Evolutionary conservation across 1,284 basidiomycete species (phyloP).

Genomic region (Psilocybe mexicana): DNA sequence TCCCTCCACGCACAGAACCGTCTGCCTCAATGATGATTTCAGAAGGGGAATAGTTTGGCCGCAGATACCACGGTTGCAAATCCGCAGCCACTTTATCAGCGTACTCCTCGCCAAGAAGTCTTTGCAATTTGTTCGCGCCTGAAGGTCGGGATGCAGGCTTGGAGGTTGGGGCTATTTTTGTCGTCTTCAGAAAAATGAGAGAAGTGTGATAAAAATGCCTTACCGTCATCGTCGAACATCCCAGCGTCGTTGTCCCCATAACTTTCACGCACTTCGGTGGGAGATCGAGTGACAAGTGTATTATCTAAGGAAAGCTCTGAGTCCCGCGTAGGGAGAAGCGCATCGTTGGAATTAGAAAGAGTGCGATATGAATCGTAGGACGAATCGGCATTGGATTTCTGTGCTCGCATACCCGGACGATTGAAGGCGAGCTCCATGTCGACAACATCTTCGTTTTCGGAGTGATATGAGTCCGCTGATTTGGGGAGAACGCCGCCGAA

Average conservation of each 20-base stretch:
- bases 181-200: neutral
- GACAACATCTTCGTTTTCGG: constrained; percentile 57
- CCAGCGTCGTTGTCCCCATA: constrained; percentile 27
- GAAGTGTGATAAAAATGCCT: constrained; percentile 19
- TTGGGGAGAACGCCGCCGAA: constrained; percentile 39
- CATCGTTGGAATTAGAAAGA: constrained; percentile 23
- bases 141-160: constrained; percentile 34
- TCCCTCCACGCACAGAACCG: constrained; percentile 84
- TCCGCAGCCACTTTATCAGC: constrained; percentile 51
- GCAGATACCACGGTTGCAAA: constrained; percentile 83
- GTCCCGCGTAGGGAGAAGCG: constrained; percentile 18
- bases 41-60: constrained; percentile 73
- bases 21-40: constrained; percentile 88
- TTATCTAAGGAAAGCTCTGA: constrained; percentile 30
- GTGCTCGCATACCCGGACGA: constrained; percentile 24
- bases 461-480: constrained; percentile 26
- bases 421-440: constrained; percentile 61
- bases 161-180: constrained; percentile 13
- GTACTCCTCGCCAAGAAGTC: constrained; percentile 77
- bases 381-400: constrained; percentile 26
- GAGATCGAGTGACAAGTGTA: constrained; percentile 27
- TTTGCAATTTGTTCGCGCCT: constrained; percentile 63
- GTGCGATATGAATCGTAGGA: constrained; percentile 30
- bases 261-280: constrained; percentile 19
- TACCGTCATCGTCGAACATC: constrained; percentile 39